Base-by-base conservation (phyloP, 2,329 filamentous ascomycete species). In the Sporothrix pseudoabietina region DNA sequence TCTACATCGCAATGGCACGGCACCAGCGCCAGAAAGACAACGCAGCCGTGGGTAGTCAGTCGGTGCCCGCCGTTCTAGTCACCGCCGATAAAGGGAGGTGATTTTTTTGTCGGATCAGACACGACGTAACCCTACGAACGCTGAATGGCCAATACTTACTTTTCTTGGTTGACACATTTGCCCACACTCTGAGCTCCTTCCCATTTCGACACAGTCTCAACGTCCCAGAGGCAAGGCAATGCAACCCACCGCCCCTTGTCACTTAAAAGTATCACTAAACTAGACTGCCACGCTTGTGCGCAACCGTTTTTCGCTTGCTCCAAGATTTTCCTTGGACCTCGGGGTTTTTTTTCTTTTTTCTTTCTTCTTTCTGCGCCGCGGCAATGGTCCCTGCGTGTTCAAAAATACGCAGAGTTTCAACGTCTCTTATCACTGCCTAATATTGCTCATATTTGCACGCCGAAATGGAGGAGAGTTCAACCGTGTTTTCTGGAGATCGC, bases 201-300 rank as follows among this genome's bases (percentile, higher is more conserved):
- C 69, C 69, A 14, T 35, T 71, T 71, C 54, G 69, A 71, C 52
- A 57, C 19, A 57, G 52, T 70, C 52, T 10, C 49, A 26, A 35
- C 26, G 35, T 35, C 35, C 35, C 35, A 35, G 35, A 35, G 5
- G 35, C 35, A 35, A 35, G 5, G 35, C 10, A 35, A 12, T 57
- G 22, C 66, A 30, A 16, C 44, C 65, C 44, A 8, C 65, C 44
- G 41, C 26, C 65, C 41, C 44, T 32, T 49, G 22, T 47, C 65
- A n/a, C 65, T 68, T 47, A 68, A 65, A 65, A 26, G 3, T 7
- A 16, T n/a, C 22, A 26, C 61, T 66, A 26, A 61, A 66, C 44
- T 39, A 26, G 16, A 69, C 52, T 19, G 65, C 1, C 9, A 12
- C 44, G 41, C 41, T 65, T 44, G 59, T 16, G 55, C 30, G 30